Conservation (phyloP, 805 yeast genomes). For the Candida berthetii region DNA sequence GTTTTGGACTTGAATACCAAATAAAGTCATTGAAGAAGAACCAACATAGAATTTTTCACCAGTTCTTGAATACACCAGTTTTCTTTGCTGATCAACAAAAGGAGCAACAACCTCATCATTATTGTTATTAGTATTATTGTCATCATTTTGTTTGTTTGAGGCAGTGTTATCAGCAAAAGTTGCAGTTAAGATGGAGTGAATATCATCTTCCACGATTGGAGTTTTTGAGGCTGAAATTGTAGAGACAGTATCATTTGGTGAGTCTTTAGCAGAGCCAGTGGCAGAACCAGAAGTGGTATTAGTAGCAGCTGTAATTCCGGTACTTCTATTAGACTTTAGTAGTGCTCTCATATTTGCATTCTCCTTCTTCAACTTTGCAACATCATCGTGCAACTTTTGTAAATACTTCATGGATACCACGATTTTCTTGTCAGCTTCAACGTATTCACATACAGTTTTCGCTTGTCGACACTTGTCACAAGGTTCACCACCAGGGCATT, state of each 20-base stretch:
- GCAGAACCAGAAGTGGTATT: neutral
- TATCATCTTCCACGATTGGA: neutral
- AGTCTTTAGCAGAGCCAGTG: conserved; percentile 5
- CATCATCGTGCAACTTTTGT: conserved; percentile 60
- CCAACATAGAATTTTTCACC: conserved; percentile 77
- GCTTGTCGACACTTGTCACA: conserved; percentile 57
- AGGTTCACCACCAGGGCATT: conserved; percentile 76
- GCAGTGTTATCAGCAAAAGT: conserved; percentile 2
- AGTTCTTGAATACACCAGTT: conserved; percentile 66
- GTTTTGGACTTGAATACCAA: conserved; percentile 71
- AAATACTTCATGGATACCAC: conserved; percentile 69
- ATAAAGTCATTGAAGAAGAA: conserved; percentile 76
- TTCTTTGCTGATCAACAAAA: conserved; percentile 64
- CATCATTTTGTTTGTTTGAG: neutral
- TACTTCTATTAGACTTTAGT: conserved; percentile 20
- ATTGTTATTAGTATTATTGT: too few relatives aligned
- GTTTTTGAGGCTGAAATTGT: neutral
- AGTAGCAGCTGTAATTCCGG: neutral
- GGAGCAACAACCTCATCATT: conserved; percentile 58
- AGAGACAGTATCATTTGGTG: neutral
- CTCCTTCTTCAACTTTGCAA: conserved; percentile 58
- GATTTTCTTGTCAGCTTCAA: conserved; percentile 65
- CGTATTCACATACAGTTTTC: conserved; percentile 58
- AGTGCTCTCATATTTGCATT: conserved; percentile 47
- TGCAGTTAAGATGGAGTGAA: neutral